Conservation (phyloP, 1,284 basidiomycete species). For the Ganoderma multipileum region DNA sequence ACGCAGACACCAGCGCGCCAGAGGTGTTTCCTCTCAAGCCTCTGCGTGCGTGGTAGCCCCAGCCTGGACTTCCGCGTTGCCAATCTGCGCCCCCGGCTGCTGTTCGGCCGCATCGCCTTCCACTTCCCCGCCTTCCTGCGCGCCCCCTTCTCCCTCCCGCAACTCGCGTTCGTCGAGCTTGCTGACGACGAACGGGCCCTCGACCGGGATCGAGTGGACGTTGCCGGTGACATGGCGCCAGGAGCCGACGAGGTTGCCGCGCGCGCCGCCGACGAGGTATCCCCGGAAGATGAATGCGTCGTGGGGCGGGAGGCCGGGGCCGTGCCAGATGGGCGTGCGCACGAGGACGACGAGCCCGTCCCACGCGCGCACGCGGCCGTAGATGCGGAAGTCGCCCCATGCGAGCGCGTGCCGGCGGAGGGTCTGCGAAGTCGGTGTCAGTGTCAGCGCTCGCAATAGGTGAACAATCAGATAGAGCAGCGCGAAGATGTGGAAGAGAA, state of each 20-base stretch:
- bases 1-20: neutral
- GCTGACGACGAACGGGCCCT: conserved; percentile 57
- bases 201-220: conserved; percentile 48
- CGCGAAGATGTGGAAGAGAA: neutral
- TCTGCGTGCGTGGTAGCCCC: neutral
- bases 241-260: conserved; percentile 65
- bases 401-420: conserved; percentile 60
- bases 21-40: neutral
- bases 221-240: conserved; percentile 59
- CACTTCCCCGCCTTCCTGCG: neutral
- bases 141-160: neutral
- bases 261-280: conserved; percentile 63
- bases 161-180: conserved; percentile 14
- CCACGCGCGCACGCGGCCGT: conserved; percentile 70
- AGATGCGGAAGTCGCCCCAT: conserved; percentile 63
- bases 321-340: conserved; percentile 49
- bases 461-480: neutral
- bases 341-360: conserved; percentile 74
- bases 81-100: neutral
- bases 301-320: conserved; percentile 25
- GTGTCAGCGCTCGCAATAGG: neutral
- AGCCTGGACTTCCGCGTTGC: neutral
- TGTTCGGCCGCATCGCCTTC: neutral
- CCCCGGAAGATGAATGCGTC: conserved; percentile 69
- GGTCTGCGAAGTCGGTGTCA: too few relatives aligned